Conservation (phyloP, 2,329 filamentous ascomycete genomes). For the Mycocentrospora acerina region DNA sequence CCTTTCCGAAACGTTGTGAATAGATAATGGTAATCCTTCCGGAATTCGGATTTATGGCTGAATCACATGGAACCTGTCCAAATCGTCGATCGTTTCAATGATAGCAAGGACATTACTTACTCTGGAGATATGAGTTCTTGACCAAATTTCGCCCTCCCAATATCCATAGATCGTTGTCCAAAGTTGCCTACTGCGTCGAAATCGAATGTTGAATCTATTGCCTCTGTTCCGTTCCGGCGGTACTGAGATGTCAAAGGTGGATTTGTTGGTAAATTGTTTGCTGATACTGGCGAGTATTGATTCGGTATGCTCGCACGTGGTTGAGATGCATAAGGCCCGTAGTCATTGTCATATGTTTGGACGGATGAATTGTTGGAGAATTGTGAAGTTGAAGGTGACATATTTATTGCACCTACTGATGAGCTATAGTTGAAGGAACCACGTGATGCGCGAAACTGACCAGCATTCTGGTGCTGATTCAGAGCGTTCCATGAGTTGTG, state of each 20-base stretch:
- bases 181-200: constrained; percentile 1
- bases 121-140: constrained; percentile 1
- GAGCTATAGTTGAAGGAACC: constrained; percentile 2
- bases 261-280: too few species aligned
- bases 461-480: not conserved
- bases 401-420: not conserved
- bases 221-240: not conserved
- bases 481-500: not conserved
- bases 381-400: constrained; percentile 10
- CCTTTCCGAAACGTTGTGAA: not conserved
- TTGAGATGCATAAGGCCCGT: not conserved
- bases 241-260: too few species aligned
- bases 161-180: not conserved
- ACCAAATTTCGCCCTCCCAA: not conserved
- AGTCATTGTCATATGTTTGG: constrained; percentile 1
- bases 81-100: too few species aligned
- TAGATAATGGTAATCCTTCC: not conserved
- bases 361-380: constrained; percentile 5
- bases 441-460: constrained; percentile 1
- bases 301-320: not conserved
- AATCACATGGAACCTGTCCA: too few species aligned
- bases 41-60: too few species aligned
- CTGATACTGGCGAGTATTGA: not conserved
- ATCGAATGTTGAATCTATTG: not conserved
- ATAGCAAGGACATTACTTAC: constrained; percentile 3